These are phyloP conservation scores for Apiospora pterosperma DNA, from an alignment of 2,329 filamentous ascomycete genomes.

Conservation along the genomic window DNA sequence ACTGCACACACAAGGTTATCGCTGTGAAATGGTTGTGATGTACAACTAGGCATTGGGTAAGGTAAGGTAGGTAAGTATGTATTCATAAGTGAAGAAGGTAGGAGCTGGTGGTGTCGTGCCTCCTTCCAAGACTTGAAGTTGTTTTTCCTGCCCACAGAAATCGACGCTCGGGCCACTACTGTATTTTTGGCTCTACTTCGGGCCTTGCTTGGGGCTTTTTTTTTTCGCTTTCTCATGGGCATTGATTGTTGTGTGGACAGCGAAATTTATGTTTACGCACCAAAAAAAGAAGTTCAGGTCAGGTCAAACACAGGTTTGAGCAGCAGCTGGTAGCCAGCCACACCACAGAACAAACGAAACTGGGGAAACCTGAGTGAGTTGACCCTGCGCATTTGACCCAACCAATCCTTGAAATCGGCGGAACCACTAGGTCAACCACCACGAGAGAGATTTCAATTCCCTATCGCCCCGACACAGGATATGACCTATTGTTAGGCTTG, in stretches of 20 bases:
- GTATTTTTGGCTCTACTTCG: not conserved
- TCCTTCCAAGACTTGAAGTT: not conserved
- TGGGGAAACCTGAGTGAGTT: not conserved
- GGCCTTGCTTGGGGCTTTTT: not conserved
- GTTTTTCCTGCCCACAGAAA: not conserved
- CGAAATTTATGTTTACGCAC: not conserved
- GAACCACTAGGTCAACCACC: conserved; percentile 1
- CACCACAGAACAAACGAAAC: not conserved
- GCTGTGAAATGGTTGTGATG: not conserved
- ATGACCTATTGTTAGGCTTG: conserved; percentile 31
- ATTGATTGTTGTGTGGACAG: conserved; percentile 5
- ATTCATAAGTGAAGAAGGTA: not conserved
- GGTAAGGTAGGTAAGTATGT: not conserved
- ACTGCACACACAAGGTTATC: not conserved
- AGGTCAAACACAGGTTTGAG: not conserved
- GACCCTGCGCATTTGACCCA: not conserved
- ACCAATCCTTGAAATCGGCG: conserved; percentile 1
- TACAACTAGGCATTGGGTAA: not conserved
- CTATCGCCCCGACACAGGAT: conserved; percentile 18
- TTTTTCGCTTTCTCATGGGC: conserved; percentile 1
- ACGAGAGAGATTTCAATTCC: conserved; percentile 3
- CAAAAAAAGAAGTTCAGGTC: conserved; percentile 3
- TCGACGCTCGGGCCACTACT: not conserved
- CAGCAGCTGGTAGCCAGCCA: conserved; percentile 1
- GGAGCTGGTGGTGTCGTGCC: not conserved